Evolutionary conservation across 805 yeast species (phyloP), one percentile per base, ranked within the genome.

Genomic region (Suhomyces pyralidae): DNA sequence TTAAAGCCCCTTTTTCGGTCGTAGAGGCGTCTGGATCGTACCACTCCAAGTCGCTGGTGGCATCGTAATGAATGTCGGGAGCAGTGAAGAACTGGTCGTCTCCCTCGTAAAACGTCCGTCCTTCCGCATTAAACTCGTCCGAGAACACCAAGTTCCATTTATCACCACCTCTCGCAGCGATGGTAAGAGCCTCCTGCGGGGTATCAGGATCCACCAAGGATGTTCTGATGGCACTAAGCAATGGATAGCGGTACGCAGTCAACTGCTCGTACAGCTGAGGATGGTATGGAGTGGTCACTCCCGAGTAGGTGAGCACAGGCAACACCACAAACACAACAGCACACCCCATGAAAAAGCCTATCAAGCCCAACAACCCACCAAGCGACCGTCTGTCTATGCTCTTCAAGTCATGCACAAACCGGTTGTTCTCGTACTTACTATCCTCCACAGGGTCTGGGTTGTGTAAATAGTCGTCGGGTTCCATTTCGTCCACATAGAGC

Each of bases 391-490:
- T 79, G 66, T 86, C 91, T 82, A 86, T 76, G 61, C 79, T 65
- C 68, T 83, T 86, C 56, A 88, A 67, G 69, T 88, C 94, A 51
- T 82, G 64, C 53, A 73, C 60, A 61, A 88, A 82, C 60, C 90
- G 74, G 64, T 85, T 81, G 57, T 83, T 86, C 60, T 90, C 96
- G 62, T 86, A 83, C 54, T 85, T 82, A 20, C 96, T 97, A 67
- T 94, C 99, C 45, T 84, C 88, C 36, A 91, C 86, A 8, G 97
- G 97, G 68, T 93, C 97, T 1, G 98, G 98, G 70, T 93, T 94
- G 70, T 93, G 98, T 58, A 94, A 68, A 65, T 90, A 92, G 69
- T 93, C 99, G 72, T 93, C 99, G 8, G 88, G 86, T 70, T 93
- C 99, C 70, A 90, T 90, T 61, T 93, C 98, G 54, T 93, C 97